Base-by-base conservation (phyloP, 108 stramenopile genomes). In the Nitzschia inconspicua region DNA sequence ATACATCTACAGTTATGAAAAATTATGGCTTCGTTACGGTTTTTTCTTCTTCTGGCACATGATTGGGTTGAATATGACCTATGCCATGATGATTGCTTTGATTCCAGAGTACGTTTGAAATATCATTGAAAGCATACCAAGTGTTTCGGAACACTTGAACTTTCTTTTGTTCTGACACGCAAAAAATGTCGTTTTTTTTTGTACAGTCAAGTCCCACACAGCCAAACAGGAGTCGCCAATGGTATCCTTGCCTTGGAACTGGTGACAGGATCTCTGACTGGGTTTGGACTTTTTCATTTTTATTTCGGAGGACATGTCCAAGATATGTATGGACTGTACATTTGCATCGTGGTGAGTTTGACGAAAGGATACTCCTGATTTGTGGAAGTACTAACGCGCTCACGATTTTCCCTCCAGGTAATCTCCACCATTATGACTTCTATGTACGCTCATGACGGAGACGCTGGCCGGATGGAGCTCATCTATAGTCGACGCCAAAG, bases 81-180 rank as follows among this genome's bases (percentile, higher is more conserved):
- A 79, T 60, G 62, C 68, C 41, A 76, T 80, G 65, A 83, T 86
- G 81, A 54, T 86, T n/a, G 81, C 78, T 16, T n/a, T 82, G 29
- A 74, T 83, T 36, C 79, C 85, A 1, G 85, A 86, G 67, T 65
- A 78, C 22, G 41, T 55, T 8, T 37, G 36, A 13, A 37, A 37
- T 11, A 37, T 37, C n/a, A n/a, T n/a, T n/a, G n/a, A n/a, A n/a
- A n/a, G n/a, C n/a, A n/a, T n/a, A n/a, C n/a, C n/a, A n/a, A n/a
- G n/a, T n/a, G n/a, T n/a, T n/a, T n/a, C n/a, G n/a, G n/a, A n/a
- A n/a, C n/a, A n/a, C n/a, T n/a, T n/a, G n/a, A n/a, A n/a, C n/a
- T n/a, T n/a, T n/a, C n/a, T n/a, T n/a, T n/a, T n/a, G n/a, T n/a
- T n/a, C n/a, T n/a, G n/a, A n/a, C n/a, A n/a, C n/a, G n/a, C n/a